These are phyloP conservation scores for Lodderomyces metapsilosis DNA, from an alignment of 1,139 yeast species.

Conservation along the genomic window DNA sequence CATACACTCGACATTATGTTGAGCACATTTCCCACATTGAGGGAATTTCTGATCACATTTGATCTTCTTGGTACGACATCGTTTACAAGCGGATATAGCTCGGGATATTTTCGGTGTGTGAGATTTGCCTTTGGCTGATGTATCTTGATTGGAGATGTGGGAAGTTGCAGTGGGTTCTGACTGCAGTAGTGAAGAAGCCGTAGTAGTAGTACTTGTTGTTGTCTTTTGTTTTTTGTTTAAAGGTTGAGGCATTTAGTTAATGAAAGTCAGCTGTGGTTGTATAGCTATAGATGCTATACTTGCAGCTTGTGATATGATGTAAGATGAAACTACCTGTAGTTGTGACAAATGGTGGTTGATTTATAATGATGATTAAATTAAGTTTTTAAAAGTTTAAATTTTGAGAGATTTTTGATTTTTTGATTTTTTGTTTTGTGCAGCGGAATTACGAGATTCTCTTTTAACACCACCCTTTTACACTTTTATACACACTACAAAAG, in stretches of 20 bases:
- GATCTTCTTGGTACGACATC: conserved; percentile 77
- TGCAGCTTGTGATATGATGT: too few relatives aligned
- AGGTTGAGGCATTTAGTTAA: conserved; percentile 7
- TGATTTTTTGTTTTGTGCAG: too few relatives aligned
- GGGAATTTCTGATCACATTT: conserved; percentile 86
- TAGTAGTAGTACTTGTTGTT: neutral
- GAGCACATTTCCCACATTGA: conserved; percentile 67
- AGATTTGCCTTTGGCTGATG: neutral
- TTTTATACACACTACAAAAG: too few relatives aligned
- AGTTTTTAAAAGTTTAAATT: too few relatives aligned
- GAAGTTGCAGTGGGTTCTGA: neutral
- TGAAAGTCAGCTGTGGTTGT: neutral
- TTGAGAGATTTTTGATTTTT: too few relatives aligned
- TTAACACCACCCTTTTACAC: too few relatives aligned
- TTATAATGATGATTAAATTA: too few relatives aligned
- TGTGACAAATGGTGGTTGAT: too few relatives aligned
- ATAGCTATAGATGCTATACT: too few relatives aligned
- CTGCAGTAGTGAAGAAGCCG: neutral
- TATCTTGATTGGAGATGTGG: conserved; percentile 7
- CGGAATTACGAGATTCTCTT: too few relatives aligned
- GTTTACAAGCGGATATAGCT: conserved; percentile 75
- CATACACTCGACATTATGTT: conserved; percentile 70
- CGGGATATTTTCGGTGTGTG: conserved; percentile 35
- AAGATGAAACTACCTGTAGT: too few relatives aligned
- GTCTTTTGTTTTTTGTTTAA: conserved; percentile 7